Evolutionary conservation across 345 rosid species (phyloP), one percentile per base, ranked within the genome.

Genomic region (Geranium rotundifolium): DNA sequence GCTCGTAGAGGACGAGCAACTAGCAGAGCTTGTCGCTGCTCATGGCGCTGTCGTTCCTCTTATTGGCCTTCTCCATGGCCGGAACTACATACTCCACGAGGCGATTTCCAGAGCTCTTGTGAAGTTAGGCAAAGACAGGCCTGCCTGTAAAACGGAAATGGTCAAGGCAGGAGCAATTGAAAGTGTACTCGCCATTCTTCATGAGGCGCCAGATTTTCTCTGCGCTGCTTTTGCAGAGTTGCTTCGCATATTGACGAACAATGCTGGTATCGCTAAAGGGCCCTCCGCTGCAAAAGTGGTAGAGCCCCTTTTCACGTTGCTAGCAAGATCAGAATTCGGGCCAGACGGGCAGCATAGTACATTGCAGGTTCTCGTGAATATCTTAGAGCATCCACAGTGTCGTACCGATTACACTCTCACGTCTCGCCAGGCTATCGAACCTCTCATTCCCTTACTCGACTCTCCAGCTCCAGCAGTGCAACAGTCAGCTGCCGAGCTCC

Each of bases 21-120:
- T 95, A 62, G 99, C 99, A 55, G 99, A 95, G 81, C 82, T 90
- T 62, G 97, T 95, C 66, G 99, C 97, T 31, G 96, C 96, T 19
- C 96, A 90, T 81, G 99, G 97, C 39, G 97, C 99, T 37, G 97
- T 95, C 59, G 77, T 90, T 71, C 99, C 99, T 75, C 95, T 95
- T 72, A 96, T 90, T 65, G 93, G 96, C 69, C 97, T 95, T 80
- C 95, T 95, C 49, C 81, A 82, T 71, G 97, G 99, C 58, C 85
- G 73, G 72, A 90, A 82, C 72, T 90, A 74, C 75, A 78, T 82
- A 81, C 96, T 95, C 76, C 99, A 90, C 67, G 99, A 95, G 75
- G 90, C 96, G 60, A 85, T 90, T 71, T 95, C 99, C 20, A 81
- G 97, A 76, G 95, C 93, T 61, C 85, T 95, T 19, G 97, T 95